Base-by-base conservation (phyloP, 345 rosid species). In the Sonneratia alba region DNA sequence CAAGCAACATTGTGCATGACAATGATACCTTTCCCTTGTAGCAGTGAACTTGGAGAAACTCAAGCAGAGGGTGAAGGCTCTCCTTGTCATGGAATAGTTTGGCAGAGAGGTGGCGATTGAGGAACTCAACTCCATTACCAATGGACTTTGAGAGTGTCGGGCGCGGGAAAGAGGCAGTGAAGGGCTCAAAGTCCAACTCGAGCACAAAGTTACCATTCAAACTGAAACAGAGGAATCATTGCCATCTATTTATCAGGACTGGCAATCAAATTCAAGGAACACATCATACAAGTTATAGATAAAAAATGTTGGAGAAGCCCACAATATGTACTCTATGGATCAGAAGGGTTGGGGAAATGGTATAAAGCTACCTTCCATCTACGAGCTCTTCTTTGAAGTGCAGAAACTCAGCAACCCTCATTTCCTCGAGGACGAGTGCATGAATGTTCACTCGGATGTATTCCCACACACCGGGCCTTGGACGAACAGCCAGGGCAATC, bases 371-470 rank as follows among this genome's bases (percentile, higher is more conserved):
- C 98, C 79, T 81, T 83, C 98, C 97, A 83, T 92, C 87, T 42
- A 95, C 99, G 71, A 95, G 98, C 63, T 92, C 99, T 80, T 95
- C 99, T 83, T 95, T 95, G 83, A 92, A 90, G 63, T 81, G 94
- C 48, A 95, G 97, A 68, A 83, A 95, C 85, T 95, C 92, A 14
- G 97, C 76, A 55, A 86, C 92, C 16, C 42, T 73, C 75, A 95
- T 80, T 83, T 92, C 97, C 82, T 95, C 98, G 24, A 90, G 89
- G 5, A 85, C 86, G 22, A 95, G 97, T 22, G 87, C 96, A 51
- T 92, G 93, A 55, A 89, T 80, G 70, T 76, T 76, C 65, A 79
- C 77, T 43, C 79, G 67, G 7, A 79, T 62, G 68, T 79, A 79
- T 53, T 79, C 82, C 82, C 82, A 79, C 6, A 79, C 82, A 49